Base-by-base conservation (phyloP, 768 basidiomycete genomes). In the Collybiopsis confluens region DNA sequence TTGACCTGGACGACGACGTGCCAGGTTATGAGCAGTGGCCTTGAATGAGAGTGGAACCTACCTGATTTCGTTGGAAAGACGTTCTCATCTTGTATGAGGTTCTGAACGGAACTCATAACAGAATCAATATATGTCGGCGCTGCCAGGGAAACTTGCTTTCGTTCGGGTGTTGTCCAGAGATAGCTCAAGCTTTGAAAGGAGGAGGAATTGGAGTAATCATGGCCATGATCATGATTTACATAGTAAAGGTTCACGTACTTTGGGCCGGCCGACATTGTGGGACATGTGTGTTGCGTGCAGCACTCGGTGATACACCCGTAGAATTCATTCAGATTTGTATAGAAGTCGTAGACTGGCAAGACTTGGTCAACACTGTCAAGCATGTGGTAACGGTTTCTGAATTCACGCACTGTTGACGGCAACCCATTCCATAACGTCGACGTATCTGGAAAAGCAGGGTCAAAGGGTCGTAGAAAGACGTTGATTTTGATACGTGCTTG, bases 41-140 rank as follows among this genome's bases (percentile, higher is more conserved):
- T 30, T 3, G 49, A 37, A 23, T 24, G 24, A 33, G 7, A 24
- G 46, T 16, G 18, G 3, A 15, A 71, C 82, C 59, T 63, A 91
- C 94, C 92, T n/a, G 90, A 85, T 68, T 97, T 96, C 9, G 95
- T 93, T 4, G 95, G 96, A 76, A 98, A 98, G 52, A 88, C 84
- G 61, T 83, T 86, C 63, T 98, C 94, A 73, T 98, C 95, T 61
- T 98, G 92, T 28, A 98, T 76, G 24, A 96, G 78, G 65, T 90
- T 94, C 68, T 98, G 96, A 24, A 97, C 82, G 77, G 92, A 94
- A 3, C 94, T 92, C 88, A 98, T 93, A 62, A 98, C 96, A 58
- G 92, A 96, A 75, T 98, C 96, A 62, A 98, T 92, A 70, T 98
- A 98, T 1, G 91, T 95, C 5, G 96, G 93, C 13, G 96, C 96